Conservation (phyloP, 305 asterid genomes). For the Solanum hybrid region DNA sequence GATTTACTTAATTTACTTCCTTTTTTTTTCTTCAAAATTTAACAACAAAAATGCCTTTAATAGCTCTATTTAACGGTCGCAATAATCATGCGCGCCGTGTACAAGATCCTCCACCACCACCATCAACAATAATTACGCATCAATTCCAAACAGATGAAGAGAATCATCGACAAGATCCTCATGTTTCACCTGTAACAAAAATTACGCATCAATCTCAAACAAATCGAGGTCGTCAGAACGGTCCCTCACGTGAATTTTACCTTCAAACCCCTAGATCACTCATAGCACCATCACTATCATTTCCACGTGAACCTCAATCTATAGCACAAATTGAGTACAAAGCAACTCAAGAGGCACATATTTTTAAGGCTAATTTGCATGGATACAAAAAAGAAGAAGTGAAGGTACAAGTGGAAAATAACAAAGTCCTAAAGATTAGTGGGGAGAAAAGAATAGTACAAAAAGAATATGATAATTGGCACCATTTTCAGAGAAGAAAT, state of each 20-base stretch:
- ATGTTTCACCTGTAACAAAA: neutral
- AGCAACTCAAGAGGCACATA: slow-evolving; percentile 16
- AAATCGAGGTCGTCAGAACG: neutral
- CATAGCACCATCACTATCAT: neutral
- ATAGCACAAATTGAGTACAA: slow-evolving; percentile 11
- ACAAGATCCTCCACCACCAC: neutral
- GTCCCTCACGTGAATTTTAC: neutral
- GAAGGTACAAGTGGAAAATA: slow-evolving; percentile 15
- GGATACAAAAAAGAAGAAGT: slow-evolving; percentile 24
- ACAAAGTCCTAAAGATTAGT: slow-evolving; percentile 10
- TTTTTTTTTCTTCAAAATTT: neutral
- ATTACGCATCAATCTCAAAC: neutral
- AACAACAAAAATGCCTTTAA: neutral
- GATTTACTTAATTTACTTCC: neutral
- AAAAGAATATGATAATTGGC: slow-evolving; percentile 6
- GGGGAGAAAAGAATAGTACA: slow-evolving; percentile 2
- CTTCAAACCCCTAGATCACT: neutral
- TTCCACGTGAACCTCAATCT: neutral
- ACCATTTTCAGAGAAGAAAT: neutral
- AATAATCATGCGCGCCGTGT: neutral
- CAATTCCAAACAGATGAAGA: neutral
- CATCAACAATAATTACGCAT: neutral
- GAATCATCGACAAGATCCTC: neutral
- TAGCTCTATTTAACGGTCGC: neutral
- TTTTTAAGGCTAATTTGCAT: slow-evolving; percentile 14